Base-by-base conservation (phyloP, 768 basidiomycete species). In the Dictyophora rubrovolvata region DNA sequence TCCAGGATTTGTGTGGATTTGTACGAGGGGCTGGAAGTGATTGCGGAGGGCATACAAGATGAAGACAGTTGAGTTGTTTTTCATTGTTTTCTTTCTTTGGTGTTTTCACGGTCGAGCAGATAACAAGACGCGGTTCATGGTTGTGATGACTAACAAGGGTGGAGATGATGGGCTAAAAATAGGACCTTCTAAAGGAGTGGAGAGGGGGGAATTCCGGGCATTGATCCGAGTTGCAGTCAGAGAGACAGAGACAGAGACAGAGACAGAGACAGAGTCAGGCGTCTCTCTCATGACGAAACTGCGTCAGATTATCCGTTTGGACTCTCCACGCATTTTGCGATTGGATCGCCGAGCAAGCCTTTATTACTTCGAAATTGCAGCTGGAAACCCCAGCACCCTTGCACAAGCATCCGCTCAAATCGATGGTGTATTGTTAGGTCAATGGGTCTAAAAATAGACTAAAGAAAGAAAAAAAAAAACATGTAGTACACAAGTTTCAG, bases 1-100 rank as follows among this genome's bases (percentile, higher is more conserved):
- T 89, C 89, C 10, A 77, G 74, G 22, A 71, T 86, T 22, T 87
- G 85, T 59, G 74, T 77, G 5, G 75, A 74, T 12, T 64, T 86
- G 46, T 86, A 86, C 61, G 70, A 77, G 1, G 83, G 78, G n/a
- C 70, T 90, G 35, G 78, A 85, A 50, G 70, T 88, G 3, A 70
- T 90, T 46, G 70, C 68, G 35, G 75, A 82, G 56, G 79, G 78
- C 11, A 85, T 91, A 51, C 89, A 92, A 65, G 79, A 86, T 62
- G 74, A 74, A 55, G 66, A 74, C 47, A 68, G 86, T 83, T 66
- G 59, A 37, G 42, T 42, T 42, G 42, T 5, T n/a, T 42, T 42
- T 42, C 10, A 70, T 63, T 16, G 46, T 34, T 23, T 46, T 47
- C 2, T 36, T n/a, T n/a, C n/a, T n/a, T n/a, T n/a, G n/a, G n/a